Evolutionary conservation across 352 stramenopile species (phyloP), one percentile per base, ranked within the genome.

Genomic region (Phytopythium mirpurense): DNA sequence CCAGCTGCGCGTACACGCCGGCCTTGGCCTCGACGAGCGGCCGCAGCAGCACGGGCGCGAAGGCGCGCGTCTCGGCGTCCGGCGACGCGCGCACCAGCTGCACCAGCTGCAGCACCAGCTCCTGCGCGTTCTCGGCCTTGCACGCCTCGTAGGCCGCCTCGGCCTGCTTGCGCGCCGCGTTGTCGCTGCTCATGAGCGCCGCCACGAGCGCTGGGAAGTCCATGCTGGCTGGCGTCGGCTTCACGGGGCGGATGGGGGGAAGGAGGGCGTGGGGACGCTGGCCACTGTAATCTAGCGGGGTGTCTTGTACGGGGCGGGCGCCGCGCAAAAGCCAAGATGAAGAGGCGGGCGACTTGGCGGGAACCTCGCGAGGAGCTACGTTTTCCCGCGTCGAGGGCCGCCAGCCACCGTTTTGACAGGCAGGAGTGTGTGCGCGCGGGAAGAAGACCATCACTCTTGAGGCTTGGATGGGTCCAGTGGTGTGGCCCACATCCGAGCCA

Each of bases 181-280:
- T 89, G 71, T 92, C 82, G 54, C 74, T 88, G 70, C 74, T 74
- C 68, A 83, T 81, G 37, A 92, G 77, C 70, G 82, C 77, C 56
- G 70, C 74, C 57, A 90, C 71, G 47, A 92, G 78, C 60, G 72
- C 65, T 37, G 64, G 62, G 62, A 90, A 90, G 72, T 90, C 77
- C 79, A 90, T 90, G 50, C 35, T 40, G 36, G 46, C 34, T 23
- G 32, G 46, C 16, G 19, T n/a, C 21, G 31, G 23, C n/a, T n/a
- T n/a, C n/a, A n/a, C n/a, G n/a, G n/a, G n/a, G n/a, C n/a, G n/a
- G 7, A 29, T 3, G 45, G 9, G 2, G 1, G n/a, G 32, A 12
- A 26, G n/a, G 24, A 14, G 23, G 34, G 42, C 5, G 15, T 21
- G 9, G 10, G 23, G 24, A 9, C 11, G 15, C 14, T 11, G 21